Conservation (phyloP, 1,284 basidiomycete genomes). For the Cystobasidium pallidum region DNA sequence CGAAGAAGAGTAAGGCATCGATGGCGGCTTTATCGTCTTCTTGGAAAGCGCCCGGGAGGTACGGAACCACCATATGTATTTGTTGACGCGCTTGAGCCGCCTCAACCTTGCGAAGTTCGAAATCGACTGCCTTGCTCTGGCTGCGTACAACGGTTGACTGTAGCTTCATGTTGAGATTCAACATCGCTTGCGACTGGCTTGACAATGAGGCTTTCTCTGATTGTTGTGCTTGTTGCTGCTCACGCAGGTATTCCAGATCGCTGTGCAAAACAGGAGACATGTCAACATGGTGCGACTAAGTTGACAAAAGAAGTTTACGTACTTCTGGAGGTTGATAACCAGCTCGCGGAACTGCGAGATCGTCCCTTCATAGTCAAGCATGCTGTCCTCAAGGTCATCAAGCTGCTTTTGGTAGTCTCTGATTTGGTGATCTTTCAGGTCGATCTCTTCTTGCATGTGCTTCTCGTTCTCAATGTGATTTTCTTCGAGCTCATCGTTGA, state of each 20-base stretch:
- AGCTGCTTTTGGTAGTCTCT: slow-evolving; percentile 70
- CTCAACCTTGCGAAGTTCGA: slow-evolving; percentile 81
- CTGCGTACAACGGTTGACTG: slow-evolving; percentile 86
- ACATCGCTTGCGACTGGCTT: slow-evolving; percentile 77
- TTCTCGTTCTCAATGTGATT: slow-evolving; percentile 94
- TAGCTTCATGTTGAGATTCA: slow-evolving; percentile 88
- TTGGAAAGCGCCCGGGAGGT: slow-evolving; percentile 79
- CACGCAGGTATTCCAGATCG: slow-evolving; percentile 77
- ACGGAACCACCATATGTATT: slow-evolving; percentile 68
- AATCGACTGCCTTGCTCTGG: slow-evolving; percentile 81
- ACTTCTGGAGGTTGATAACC: slow-evolving; percentile 80
- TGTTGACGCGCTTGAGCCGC: slow-evolving; percentile 78
- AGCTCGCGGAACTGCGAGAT: slow-evolving; percentile 89
- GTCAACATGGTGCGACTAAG: background rate
- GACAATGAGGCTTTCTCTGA: slow-evolving; percentile 72
- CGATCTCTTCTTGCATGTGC: slow-evolving; percentile 88
- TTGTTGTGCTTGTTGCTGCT: slow-evolving; percentile 80
- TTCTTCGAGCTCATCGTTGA: slow-evolving; percentile 96
- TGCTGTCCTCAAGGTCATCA: slow-evolving; percentile 71
- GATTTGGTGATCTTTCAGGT: slow-evolving; percentile 70
- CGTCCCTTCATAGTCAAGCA: slow-evolving; percentile 82
- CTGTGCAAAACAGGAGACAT: slow-evolving; percentile 59
- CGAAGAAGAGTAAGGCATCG: slow-evolving; percentile 86
- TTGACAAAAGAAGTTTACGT: slow-evolving; percentile 46
- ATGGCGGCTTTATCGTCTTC: slow-evolving; percentile 82